Percentiles rank a stretch among this genome's conserved stretches.
Conservation (phyloP, 2,329 filamentous ascomycete species). For the Alternaria conjuncta region DNA sequence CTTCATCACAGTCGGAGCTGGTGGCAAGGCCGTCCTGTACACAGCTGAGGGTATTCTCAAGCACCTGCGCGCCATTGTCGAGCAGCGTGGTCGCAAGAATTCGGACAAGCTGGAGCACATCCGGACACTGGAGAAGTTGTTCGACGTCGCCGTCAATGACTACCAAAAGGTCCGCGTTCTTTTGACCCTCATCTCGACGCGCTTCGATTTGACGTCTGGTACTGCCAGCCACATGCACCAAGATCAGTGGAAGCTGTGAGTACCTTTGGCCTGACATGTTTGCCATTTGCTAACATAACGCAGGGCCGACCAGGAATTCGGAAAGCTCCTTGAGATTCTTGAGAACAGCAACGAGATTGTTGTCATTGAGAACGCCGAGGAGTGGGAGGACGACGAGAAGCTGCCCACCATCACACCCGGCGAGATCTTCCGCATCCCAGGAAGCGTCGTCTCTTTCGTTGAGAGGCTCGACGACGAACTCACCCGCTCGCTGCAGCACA, state of each 20-base stretch:
- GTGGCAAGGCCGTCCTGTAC: slow-evolving; percentile 87
- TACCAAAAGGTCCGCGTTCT: slow-evolving; percentile 96
- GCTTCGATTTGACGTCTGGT: slow-evolving; percentile 89
- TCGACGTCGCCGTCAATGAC: slow-evolving; percentile 85
- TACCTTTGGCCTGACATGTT: slow-evolving; percentile 2
- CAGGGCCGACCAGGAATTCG: slow-evolving; percentile 82
- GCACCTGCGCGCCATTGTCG: slow-evolving; percentile 89
- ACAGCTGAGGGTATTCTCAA: slow-evolving; percentile 98
- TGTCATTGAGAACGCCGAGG: slow-evolving; percentile 89
- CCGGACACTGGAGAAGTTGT: slow-evolving; percentile 93
- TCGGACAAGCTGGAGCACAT: slow-evolving; percentile 95
- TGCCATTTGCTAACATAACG: slow-evolving; percentile 9
- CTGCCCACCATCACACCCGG: slow-evolving; percentile 73
- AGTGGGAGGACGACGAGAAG: slow-evolving; percentile 99
- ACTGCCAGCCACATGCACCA: slow-evolving; percentile 84
- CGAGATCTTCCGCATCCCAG: slow-evolving; percentile 88
- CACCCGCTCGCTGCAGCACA: slow-evolving; percentile 93
- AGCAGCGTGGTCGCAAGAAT: slow-evolving; percentile 98
- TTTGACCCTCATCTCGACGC: slow-evolving; percentile 86
- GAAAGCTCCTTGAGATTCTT: slow-evolving; percentile 76
- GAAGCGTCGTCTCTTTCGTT: slow-evolving; percentile 91
- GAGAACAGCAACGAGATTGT: slow-evolving; percentile 81
- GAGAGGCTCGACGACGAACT: slow-evolving; percentile 98
- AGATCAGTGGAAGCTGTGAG: slow-evolving; percentile 89
- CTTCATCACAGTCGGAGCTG: slow-evolving; percentile 86